Conservation (phyloP, 2,329 filamentous ascomycete genomes). For the Aspergillus tamarii region DNA sequence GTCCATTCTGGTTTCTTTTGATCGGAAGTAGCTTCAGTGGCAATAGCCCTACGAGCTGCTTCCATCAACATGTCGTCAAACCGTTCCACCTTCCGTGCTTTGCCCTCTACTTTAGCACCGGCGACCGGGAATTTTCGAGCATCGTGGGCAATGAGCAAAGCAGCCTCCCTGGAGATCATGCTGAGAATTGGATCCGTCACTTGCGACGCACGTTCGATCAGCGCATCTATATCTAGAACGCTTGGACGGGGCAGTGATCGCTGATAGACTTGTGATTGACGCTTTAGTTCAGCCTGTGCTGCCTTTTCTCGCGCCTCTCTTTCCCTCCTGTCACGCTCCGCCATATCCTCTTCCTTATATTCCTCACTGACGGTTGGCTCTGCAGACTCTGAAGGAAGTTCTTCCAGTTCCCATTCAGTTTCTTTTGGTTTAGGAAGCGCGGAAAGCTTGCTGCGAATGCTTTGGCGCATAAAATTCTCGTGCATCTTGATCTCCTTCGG, state of each 20-base stretch:
- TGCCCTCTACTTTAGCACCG: slow-evolving; percentile 66
- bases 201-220: slow-evolving; percentile 66
- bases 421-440: slow-evolving; percentile 91
- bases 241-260: slow-evolving; percentile 76
- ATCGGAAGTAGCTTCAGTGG: slow-evolving; percentile 65
- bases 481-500: slow-evolving; percentile 74
- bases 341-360: slow-evolving; percentile 66
- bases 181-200: slow-evolving; percentile 67
- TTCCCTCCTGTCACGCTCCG: slow-evolving; percentile 74
- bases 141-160: slow-evolving; percentile 79
- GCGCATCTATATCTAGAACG: slow-evolving; percentile 68
- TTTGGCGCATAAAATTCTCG: slow-evolving; percentile 69
- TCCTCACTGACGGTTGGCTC: slow-evolving; percentile 59
- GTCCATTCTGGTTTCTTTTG: slow-evolving; percentile 53
- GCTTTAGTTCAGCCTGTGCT: slow-evolving; percentile 71
- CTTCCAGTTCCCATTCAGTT: slow-evolving; percentile 88
- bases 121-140: slow-evolving; percentile 73
- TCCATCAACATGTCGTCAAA: slow-evolving; percentile 74
- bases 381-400: slow-evolving; percentile 76
- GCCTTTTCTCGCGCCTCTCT: slow-evolving; percentile 64
- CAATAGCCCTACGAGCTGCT: slow-evolving; percentile 75
- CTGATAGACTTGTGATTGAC: slow-evolving; percentile 91
- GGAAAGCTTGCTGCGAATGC: slow-evolving; percentile 67
- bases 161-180: slow-evolving; percentile 76
- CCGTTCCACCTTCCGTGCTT: slow-evolving; percentile 60